Base-by-base conservation (phyloP, 139 green algal genomes). In the Picochlorum sp. region DNA sequence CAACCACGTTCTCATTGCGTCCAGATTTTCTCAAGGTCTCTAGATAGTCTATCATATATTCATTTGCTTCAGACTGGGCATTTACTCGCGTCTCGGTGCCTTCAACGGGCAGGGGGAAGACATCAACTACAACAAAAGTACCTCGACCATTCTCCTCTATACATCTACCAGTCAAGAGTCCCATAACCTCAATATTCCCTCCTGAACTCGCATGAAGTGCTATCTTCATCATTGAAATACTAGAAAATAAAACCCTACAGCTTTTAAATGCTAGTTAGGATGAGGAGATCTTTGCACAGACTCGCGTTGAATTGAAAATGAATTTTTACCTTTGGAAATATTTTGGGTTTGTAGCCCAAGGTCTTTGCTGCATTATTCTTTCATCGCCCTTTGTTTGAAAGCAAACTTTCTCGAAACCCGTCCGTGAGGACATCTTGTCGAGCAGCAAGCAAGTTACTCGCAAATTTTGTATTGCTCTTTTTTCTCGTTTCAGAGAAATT, bases 71-170 rank as follows among this genome's bases (percentile, higher is more conserved):
- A 5, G 76, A 69, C 56, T 87, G 77, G 2, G 89, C 90, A 63
- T 97, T 97, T 13, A 97, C 90, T 2, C 92, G 70, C 12, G 92
- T 99, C 69, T 99, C 92, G 2, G 91, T 99, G 50, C 92, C 92
- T 70, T 97, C 92, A 59, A 99, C 92, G 3, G 92, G 92, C 58
- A 99, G 81, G 4, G 90, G 83, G 80, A 97, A 98, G 5, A 71
- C 74, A 71, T 98, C 92, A 22, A 97, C 76, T 1, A 98, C 90
- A 18, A 97, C 71, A 66, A 98, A 96, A 7, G 84, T 89, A 16
- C 22, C 39, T 26, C 12, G 18, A 16, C 22, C 39, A 47, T 26
- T 47, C 59, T 93, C 79, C 22, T 70, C 77, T 39, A 74, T 35
- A 7, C 88, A 77, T 72, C 96, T 96, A 50, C 91, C 91, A 56